Conservation (phyloP, 2,329 filamentous ascomycete genomes). For the Neoscytalidium dimidiatum region DNA sequence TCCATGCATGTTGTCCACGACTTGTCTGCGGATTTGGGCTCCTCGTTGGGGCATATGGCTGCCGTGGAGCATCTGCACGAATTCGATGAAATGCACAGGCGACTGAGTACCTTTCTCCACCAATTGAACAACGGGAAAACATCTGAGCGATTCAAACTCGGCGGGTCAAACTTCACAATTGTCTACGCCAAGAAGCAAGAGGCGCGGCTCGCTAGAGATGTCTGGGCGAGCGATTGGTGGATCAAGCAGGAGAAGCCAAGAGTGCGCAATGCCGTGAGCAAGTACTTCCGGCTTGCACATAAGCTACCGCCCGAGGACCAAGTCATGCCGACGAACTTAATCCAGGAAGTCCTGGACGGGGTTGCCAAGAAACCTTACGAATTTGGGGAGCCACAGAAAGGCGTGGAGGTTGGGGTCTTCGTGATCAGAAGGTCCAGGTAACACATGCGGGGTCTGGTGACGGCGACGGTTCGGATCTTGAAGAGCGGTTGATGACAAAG, state of each 20-base stretch:
- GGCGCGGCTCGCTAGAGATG: constrained; percentile 52
- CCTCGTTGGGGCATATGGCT: constrained; percentile 55
- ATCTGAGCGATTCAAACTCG: constrained; percentile 29
- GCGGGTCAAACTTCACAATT: constrained; percentile 43
- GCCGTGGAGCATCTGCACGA: constrained; percentile 57
- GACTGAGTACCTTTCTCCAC: constrained; percentile 33
- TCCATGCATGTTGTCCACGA: constrained; percentile 60
- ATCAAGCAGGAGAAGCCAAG: constrained; percentile 64
- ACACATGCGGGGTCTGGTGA: not conserved
- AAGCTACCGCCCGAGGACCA: constrained; percentile 46
- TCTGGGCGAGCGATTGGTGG: constrained; percentile 65
- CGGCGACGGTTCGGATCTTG: not conserved
- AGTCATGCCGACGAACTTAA: constrained; percentile 56
- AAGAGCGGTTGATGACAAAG: not conserved
- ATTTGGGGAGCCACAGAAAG: constrained; percentile 45
- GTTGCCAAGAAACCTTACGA: constrained; percentile 55
- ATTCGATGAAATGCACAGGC: constrained; percentile 51
- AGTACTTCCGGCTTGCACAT: constrained; percentile 47
- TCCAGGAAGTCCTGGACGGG: constrained; percentile 60
- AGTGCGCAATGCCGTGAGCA: constrained; percentile 53
- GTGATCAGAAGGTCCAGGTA: constrained; percentile 35
- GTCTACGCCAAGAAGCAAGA: constrained; percentile 55
- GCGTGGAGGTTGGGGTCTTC: constrained; percentile 51
- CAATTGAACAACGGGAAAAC: constrained; percentile 30
- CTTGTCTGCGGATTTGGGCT: constrained; percentile 58